Evolutionary conservation across 768 basidiomycete species (phyloP), one percentile per base, ranked within the genome.

Genomic region (Boletus rubroflammeus): DNA sequence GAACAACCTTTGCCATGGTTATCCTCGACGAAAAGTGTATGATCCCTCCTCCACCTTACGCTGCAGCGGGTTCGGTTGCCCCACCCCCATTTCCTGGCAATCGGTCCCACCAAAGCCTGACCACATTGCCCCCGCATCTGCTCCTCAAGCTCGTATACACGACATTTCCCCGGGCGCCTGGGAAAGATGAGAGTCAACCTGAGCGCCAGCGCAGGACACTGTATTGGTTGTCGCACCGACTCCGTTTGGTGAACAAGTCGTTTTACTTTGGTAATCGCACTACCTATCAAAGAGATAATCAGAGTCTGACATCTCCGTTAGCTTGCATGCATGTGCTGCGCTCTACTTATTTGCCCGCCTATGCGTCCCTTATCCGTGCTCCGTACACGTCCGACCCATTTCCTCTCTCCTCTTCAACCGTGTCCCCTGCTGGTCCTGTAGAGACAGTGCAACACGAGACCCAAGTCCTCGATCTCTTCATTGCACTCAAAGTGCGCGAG

Each of bases 241-340:
- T 93, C 36, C 75, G 90, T 34, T 75, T 85, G 34, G 88, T 89
- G 40, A 83, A 82, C 62, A 78, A 79, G 6, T 72, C 81, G 5
- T 73, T 90, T 51, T 92, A 89, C 67, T 76, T 84, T n/a, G 85
- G 84, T 83, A 29, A 52, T 28, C 21, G 1, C 23, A 8, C 17
- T 31, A 15, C 1, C 8, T 34, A 34, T 48, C 35, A 8, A 2
- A 47, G 3, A n/a, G 34, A 47, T 10, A 6, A 39, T 15, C 41
- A 2, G 26, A 35, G 38, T 28, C 56, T 61, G 34, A 56, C 49
- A 47, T 31, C 7, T 29, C 41, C 19, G 1, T 32, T 19, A 85
- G 86, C 88, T 13, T 88, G 81, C 70, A 92, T 90, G 89, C 84
- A 91, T 60, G 79, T 92, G 56, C 77, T 93, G 5, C 81, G 91